Evolutionary conservation across 805 yeast species (phyloP), one percentile per base, ranked within the genome.

Genomic region (Lipomyces starkeyi): DNA sequence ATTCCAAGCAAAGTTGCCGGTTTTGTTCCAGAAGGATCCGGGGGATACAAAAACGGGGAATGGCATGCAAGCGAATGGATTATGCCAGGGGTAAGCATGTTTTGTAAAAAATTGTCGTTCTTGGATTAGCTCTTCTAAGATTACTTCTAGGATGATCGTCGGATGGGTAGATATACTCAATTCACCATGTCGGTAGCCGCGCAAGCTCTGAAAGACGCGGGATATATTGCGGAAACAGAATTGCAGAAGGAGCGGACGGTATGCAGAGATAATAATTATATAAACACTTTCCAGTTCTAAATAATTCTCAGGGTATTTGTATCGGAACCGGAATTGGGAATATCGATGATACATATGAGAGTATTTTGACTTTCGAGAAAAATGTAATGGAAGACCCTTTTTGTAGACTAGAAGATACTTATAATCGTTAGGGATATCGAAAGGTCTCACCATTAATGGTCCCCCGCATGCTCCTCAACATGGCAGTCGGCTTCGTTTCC

Each of bases 251-350:
- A 68, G 14, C 62, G 72, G 60, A 70, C 84, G 74, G 75, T 76
- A 75, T 63, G 65, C 76, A 2, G 49, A n/a, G 22, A 43, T 43
- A 73, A 78, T 55, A 80, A 14, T 47, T 34, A n/a, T 25, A 20
- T 14, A 25, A 9, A n/a, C n/a, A 22, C 35, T 56, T 52, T 25
- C 29, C 22, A 25, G 14, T 29, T 27, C 11, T 7, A 53, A 13
- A 13, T 20, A 5, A 9, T 37, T 17, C 11, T 25, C 22, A 87
- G 2, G 96, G 98, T 1, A 93, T 91, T 1, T 88, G 92, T n/a
- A 85, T 94, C 8, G 99, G 98, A 0, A 88, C 97, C 0, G 97
- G 98, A 0, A 91, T 95, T 61, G 98, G 98, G 0, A 91, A 97
- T 1, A 83, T 94, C 59, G 88, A 86, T 20, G 97, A 91, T 67